Base-by-base conservation (phyloP, 2,329 filamentous ascomycete species). In the Arachnomyces sp. region DNA sequence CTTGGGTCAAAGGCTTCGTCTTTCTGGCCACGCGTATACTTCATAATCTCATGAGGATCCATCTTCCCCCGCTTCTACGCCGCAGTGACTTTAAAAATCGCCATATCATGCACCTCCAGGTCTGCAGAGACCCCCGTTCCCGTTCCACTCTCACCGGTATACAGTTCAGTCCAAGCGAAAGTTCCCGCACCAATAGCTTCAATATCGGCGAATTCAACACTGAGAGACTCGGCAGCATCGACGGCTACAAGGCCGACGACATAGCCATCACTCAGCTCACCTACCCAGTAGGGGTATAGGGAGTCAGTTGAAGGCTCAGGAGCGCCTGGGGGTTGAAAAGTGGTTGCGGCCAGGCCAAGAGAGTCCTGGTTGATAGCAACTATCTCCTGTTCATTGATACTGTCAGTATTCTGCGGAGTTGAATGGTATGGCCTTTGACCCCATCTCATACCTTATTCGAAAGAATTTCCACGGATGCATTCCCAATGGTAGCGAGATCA, bases 281-380 rank as follows among this genome's bases (percentile, higher is more conserved):
- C 59, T 60, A 35, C 61, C 59, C 1, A 59, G 57, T 2, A 59
- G 57, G 31, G 61, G 55, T 1, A 29, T 43, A 1, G 55, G 44
- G 36, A 61, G 53, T 28, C 56, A 62, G 2, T 59, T 61, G 46
- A 53, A 55, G 45, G 20, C 9, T 62, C 56, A 2, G 51, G 39
- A 28, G 57, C 61, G 28, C 58, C 59, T 7, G 58, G 58, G 52
- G 56, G 57, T 49, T 64, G 57, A 33, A 64, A 60, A 0, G 71
- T 71, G 48, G 53, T 57, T 0, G 69, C 69, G 2, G 70, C 59
- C 2, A 49, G 54, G 2, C 69, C 70, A n/a, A 62, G 48, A 2
- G 59, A 53, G 42, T 74, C 71, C 49, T 75, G 71, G 48, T 71
- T 68, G 54, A 73, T 64, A 5, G 53, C 47, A 3, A 66, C 43